Conservation (phyloP, 208 protist genomes). For the Cochliopodium minus region DNA sequence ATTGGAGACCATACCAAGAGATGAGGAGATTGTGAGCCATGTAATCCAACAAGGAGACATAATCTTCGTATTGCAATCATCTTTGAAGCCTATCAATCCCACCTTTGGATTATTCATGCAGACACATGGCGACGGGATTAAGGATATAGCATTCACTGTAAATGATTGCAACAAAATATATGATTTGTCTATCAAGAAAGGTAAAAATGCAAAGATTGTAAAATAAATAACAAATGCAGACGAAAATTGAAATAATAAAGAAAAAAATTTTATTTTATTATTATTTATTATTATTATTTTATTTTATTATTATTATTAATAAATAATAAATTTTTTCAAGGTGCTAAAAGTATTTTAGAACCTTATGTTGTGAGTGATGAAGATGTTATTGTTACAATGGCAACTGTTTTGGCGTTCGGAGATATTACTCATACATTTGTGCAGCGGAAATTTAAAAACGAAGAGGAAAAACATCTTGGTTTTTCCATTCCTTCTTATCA, state of each 20-base stretch:
- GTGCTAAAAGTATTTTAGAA: background rate
- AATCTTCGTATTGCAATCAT: conserved; percentile 35
- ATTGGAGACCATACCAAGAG: background rate
- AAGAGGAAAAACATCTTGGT: too few species aligned
- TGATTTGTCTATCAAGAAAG: background rate
- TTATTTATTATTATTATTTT: background rate
- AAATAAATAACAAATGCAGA: background rate
- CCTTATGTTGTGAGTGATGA: background rate
- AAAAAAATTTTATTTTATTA: background rate
- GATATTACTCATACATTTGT: too few species aligned
- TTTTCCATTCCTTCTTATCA: too few species aligned
- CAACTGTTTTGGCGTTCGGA: too few species aligned
- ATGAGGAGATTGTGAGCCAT: background rate
- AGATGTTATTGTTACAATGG: background rate
- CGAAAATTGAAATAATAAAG: background rate
- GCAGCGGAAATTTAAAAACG: too few species aligned
- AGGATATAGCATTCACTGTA: background rate
- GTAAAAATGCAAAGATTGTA: background rate
- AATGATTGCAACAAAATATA: background rate
- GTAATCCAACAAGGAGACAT: conserved; percentile 8
- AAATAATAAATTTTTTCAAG: background rate
- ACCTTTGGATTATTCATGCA: conserved; percentile 11
- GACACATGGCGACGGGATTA: background rate
- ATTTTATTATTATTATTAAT: background rate
- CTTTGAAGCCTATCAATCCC: conserved; percentile 28